A percentile compares a stretch with the other conserved stretches of the same genome.
Conservation (phyloP, 139 green algal species). For the Coccomyxa sp. region DNA sequence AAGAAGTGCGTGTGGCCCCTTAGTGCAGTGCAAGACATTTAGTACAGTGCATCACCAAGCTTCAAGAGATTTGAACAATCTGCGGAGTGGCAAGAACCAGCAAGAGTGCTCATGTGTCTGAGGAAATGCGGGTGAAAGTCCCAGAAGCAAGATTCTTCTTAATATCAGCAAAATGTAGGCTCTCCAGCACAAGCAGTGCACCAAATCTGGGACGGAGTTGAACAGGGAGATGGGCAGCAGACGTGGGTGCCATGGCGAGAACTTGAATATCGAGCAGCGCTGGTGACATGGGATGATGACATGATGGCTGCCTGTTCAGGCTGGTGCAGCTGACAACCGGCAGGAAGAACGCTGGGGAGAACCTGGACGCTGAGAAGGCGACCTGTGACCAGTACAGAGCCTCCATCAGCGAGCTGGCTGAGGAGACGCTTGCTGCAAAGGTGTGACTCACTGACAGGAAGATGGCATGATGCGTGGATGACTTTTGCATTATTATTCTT, state of each 20-base stretch:
- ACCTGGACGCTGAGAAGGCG: conserved; percentile 46
- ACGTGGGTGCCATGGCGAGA: too few species aligned
- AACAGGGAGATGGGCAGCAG: too few species aligned
- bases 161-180: too few species aligned
- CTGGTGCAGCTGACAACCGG: conserved; percentile 61
- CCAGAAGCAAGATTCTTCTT: too few species aligned
- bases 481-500: too few species aligned
- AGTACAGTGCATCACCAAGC: background rate
- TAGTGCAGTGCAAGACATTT: background rate
- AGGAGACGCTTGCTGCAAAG: conserved; percentile 15
- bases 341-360: conserved; percentile 59
- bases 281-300: too few species aligned
- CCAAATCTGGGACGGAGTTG: too few species aligned
- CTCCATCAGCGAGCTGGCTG: conserved; percentile 27
- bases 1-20: conserved; percentile 38
- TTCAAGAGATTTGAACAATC: background rate
- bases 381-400: conserved; percentile 28
- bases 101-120: background rate
- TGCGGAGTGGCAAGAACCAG: too few species aligned
- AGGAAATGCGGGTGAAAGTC: too few species aligned
- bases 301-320: conserved; percentile 20
- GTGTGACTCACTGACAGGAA: background rate
- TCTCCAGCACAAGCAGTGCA: too few species aligned
- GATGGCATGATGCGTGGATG: too few species aligned
- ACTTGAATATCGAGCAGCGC: too few species aligned